A percentile compares a stretch with the other conserved stretches of the same genome.
Evolutionary conservation across 495 filamentous ascomycete species (phyloP).

Genomic region (Penicillium maclennaniae): DNA sequence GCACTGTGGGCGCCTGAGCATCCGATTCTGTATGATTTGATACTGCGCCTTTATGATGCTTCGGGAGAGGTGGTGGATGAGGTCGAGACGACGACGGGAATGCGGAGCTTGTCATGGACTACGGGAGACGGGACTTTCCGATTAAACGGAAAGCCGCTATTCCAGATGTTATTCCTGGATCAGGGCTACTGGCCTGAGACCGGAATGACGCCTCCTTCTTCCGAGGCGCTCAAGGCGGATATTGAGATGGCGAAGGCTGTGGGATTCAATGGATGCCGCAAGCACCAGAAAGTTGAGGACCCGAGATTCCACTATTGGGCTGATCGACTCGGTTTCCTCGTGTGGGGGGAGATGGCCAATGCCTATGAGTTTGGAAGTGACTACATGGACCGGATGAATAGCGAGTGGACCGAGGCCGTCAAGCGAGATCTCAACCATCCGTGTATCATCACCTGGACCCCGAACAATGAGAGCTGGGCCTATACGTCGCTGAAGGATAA

Average conservation of each 20-base stretch:
- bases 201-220: slow-evolving; percentile 36
- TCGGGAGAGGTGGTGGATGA: slow-evolving; percentile 21
- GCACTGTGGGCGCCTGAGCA: slow-evolving; percentile 39
- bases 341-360: slow-evolving; percentile 42
- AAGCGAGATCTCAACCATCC: slow-evolving; percentile 58
- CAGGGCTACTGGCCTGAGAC: slow-evolving; percentile 41
- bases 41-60: slow-evolving; percentile 22
- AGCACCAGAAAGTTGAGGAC: slow-evolving; percentile 42
- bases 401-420: slow-evolving; percentile 55
- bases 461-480: slow-evolving; percentile 60
- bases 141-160: slow-evolving; percentile 35
- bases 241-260: slow-evolving; percentile 30
- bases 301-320: slow-evolving; percentile 38
- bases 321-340: slow-evolving; percentile 36
- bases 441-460: slow-evolving; percentile 59
- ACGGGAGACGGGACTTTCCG: slow-evolving; percentile 37
- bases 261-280: slow-evolving; percentile 38
- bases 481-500: slow-evolving; percentile 49
- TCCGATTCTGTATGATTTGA: slow-evolving; percentile 36
- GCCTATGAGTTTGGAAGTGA: slow-evolving; percentile 49
- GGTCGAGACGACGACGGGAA: slow-evolving; percentile 32
- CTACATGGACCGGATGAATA: slow-evolving; percentile 49
- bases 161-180: slow-evolving; percentile 36
- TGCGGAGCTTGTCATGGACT: slow-evolving; percentile 35
- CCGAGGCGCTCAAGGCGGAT: slow-evolving; percentile 29